Percentiles rank a stretch among this genome's conserved stretches.
These are phyloP conservation scores for Aspergillus sp. DNA, from an alignment of 2,329 filamentous ascomycete genomes.

Conservation along the genomic window DNA sequence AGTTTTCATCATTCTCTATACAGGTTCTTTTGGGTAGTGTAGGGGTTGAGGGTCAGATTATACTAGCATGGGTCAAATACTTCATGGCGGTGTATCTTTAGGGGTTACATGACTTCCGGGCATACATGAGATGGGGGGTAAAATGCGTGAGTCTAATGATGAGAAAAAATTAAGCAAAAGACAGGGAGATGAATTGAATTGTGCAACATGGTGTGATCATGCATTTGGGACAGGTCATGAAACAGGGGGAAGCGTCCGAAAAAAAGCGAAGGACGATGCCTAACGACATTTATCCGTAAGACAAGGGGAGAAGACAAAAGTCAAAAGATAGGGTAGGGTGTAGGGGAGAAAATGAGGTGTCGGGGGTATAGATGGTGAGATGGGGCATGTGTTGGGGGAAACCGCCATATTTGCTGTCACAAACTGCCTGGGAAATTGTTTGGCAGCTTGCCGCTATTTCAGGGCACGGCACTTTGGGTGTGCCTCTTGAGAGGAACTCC, in stretches of 20 bases:
- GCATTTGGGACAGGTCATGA: constrained; percentile 20
- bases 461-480: constrained; percentile 15
- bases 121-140: constrained; percentile 34
- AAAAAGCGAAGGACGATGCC: constrained; percentile 14
- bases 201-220: constrained; percentile 17
- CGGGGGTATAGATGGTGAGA: constrained; percentile 4
- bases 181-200: constrained; percentile 12
- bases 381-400: neutral
- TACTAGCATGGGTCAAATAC: constrained; percentile 20
- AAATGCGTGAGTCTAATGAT: constrained; percentile 22
- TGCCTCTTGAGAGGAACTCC: constrained; percentile 11
- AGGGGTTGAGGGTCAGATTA: constrained; percentile 20
- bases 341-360: neutral
- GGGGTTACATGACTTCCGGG: constrained; percentile 43
- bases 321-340: neutral
- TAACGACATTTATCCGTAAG: constrained; percentile 1
- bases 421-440: neutral
- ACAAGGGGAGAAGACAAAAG: constrained; percentile 6
- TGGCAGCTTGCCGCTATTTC: constrained; percentile 8
- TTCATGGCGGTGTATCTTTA: constrained; percentile 38
- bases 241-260: constrained; percentile 21
- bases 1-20: constrained; percentile 25
- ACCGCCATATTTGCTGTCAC: constrained; percentile 1
- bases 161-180: constrained; percentile 24
- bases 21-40: constrained; percentile 26